A percentile compares a stretch with the other conserved stretches of the same genome.
Evolutionary conservation across 1,139 yeast genomes (phyloP).

Genomic region (Schwanniomyces etchellsii): DNA sequence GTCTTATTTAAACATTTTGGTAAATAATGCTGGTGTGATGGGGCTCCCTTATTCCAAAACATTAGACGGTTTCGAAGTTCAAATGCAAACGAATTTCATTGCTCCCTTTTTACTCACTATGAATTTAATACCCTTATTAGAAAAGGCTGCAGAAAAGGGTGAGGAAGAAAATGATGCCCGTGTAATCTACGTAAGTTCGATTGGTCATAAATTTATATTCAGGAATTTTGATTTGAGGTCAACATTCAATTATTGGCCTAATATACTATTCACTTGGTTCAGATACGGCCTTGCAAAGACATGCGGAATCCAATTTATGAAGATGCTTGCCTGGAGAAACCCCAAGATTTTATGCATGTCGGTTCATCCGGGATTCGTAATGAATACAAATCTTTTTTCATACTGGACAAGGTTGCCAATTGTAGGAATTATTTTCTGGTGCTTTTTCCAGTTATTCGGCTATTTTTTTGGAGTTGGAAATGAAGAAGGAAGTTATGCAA

Average conservation of each 20-base stretch:
- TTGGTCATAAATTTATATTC: conserved; percentile 60
- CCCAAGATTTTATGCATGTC: conserved; percentile 62
- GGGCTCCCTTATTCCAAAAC: conserved; percentile 65
- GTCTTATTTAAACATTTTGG: conserved; percentile 50
- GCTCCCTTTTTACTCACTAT: conserved; percentile 71
- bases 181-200: conserved; percentile 62
- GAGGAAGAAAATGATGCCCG: conserved; percentile 33
- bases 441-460: conserved; percentile 63
- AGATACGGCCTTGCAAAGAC: conserved; percentile 78
- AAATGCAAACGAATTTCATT: conserved; percentile 72
- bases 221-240: conserved; percentile 45
- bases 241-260: conserved; percentile 57
- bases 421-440: conserved; percentile 67
- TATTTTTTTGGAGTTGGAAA: conserved; percentile 62
- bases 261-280: conserved; percentile 67
- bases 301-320: conserved; percentile 71
- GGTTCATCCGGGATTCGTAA: conserved; percentile 83
- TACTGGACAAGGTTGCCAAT: conserved; percentile 78
- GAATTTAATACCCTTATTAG: conserved; percentile 51
- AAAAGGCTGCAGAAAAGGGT: conserved; percentile 22
- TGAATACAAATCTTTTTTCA: conserved; percentile 69
- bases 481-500: conserved; percentile 68
- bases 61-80: conserved; percentile 71
- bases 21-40: conserved; percentile 82
- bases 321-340: conserved; percentile 57